phyloP scores from a whole-genome alignment of 2,329 filamentous ascomycete species.

The Rosellinia necatrix region DNA sequence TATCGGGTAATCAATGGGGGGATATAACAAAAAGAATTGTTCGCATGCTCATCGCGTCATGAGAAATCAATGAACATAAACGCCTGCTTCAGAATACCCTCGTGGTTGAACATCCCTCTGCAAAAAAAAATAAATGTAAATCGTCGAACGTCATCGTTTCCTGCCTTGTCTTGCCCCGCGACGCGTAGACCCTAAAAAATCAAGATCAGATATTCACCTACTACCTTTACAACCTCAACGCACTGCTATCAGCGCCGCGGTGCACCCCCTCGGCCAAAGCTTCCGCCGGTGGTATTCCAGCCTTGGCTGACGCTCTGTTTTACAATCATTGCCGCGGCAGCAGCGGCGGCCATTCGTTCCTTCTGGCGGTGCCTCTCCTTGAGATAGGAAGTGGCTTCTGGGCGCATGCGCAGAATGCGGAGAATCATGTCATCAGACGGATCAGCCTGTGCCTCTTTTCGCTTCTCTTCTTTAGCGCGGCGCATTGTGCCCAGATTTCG shows the following conservation, averaged over 20 bases:
- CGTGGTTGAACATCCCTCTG: background rate
- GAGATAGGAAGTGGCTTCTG: conserved; percentile 85
- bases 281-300: conserved; percentile 51
- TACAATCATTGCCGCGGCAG: conserved; percentile 92
- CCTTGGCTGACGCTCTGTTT: conserved; percentile 77
- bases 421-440: conserved; percentile 98
- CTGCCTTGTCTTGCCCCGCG: background rate
- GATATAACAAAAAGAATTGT: conserved; percentile 10
- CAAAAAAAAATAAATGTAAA: conserved; percentile 13
- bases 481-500: conserved; percentile 96
- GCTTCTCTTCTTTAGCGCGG: conserved; percentile 92
- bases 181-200: conserved; percentile 25
- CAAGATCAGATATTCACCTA: conserved; percentile 32
- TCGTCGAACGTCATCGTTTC: background rate
- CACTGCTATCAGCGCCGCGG: conserved; percentile 50
- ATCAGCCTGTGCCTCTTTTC: conserved; percentile 93
- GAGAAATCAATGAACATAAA: conserved; percentile 17
- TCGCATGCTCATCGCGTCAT: background rate
- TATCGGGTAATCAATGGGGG: conserved; percentile 21
- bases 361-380: conserved; percentile 91
- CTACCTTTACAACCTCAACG: conserved; percentile 13
- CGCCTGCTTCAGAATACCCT: conserved; percentile 9
- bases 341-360: conserved; percentile 86
- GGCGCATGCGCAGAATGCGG: conserved; percentile 90
- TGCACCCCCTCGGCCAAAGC: conserved; percentile 47